Evolutionary conservation across 192 early-diverging fungal genomes (phyloP).

Genomic region (Entomortierella chlamydospora): DNA sequence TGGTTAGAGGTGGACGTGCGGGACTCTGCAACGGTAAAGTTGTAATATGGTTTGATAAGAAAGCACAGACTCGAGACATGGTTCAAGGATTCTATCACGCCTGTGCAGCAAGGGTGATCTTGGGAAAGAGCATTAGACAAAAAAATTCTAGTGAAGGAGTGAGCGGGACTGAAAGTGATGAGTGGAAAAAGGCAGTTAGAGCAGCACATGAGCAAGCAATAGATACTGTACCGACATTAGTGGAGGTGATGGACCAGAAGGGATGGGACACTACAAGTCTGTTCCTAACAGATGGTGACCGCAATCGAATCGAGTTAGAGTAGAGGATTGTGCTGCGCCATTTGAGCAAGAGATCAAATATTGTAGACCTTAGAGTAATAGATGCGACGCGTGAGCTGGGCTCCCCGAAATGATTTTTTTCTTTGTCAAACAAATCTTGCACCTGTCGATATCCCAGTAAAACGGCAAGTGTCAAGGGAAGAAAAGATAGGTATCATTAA

Average conservation of each 20-base stretch:
- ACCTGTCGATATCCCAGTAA: no score
- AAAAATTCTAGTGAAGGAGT: neutral
- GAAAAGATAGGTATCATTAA: no score
- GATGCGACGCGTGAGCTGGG: no score
- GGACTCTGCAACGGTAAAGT: constrained; percentile 41
- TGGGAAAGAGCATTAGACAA: constrained; percentile 13
- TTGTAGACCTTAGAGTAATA: no score
- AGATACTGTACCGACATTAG: constrained; percentile 48
- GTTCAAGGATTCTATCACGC: constrained; percentile 75
- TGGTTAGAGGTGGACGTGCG: neutral
- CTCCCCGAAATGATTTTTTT: no score
- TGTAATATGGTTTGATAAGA: constrained; percentile 68
- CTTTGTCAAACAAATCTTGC: no score
- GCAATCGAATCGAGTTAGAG: constrained; percentile 35
- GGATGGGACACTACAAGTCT: constrained; percentile 67
- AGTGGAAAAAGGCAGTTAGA: constrained; percentile 38
- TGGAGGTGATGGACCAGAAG: constrained; percentile 41
- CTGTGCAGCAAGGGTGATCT: constrained; percentile 56
- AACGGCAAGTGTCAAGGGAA: no score
- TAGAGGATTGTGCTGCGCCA: no score
- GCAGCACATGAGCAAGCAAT: constrained; percentile 50
- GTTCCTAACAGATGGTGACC: constrained; percentile 55
- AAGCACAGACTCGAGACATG: constrained; percentile 60
- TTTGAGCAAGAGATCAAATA: no score
- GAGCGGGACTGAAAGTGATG: neutral